Base-by-base conservation (phyloP, 2,329 filamentous ascomycete species). In the Aspergillus japonicus region DNA sequence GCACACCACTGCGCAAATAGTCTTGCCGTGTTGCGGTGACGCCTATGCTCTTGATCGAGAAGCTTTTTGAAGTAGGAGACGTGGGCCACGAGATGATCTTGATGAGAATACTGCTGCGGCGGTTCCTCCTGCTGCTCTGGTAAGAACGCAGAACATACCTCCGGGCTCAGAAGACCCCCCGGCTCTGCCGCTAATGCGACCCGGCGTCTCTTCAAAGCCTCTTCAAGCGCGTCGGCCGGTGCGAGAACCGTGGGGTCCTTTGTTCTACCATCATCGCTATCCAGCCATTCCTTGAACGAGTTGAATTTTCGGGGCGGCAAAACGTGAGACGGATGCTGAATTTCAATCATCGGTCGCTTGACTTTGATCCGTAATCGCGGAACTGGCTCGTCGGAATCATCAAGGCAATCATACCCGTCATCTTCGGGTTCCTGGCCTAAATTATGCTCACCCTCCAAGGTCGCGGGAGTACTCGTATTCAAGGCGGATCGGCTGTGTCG, bases 1-100 rank as follows among this genome's bases (percentile, higher is more conserved):
- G 76, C 76, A 59, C 76, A 78, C 73, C 71, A 75, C 47, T 77
- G 86, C 1, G 94, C 94, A 56, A 96, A 76, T 56, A 86, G 86
- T 74, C 92, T 96, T 1, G 94, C 94, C 2, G 84, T 81, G n/a
- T 85, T 81, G 39, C 86, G 86, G 75, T 98, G 94, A 12, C 88
- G 83, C 63, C 86, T 85, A 66, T 92, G 90, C 73, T 99, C 95
- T 59, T 87, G 85, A 2, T 88, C 77, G 78, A 98, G 85, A 39
- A 98, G 81, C 68, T 87, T 90, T 51, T 91, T 87, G 67, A 98
- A 94, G 67, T 93, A 89, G 12, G 89, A 72, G 60, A 90, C 88
- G 62, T 96, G 93, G 50, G 88, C 88, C 50, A 90, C 82, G 56
- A 98, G 82, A 71, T 98, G 91, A 70, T 98, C 93, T 70, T 87